Evolutionary conservation across 495 filamentous ascomycete genomes (phyloP), one percentile per base, ranked within the genome.

Genomic region (Hyaloscypha bicolor): DNA sequence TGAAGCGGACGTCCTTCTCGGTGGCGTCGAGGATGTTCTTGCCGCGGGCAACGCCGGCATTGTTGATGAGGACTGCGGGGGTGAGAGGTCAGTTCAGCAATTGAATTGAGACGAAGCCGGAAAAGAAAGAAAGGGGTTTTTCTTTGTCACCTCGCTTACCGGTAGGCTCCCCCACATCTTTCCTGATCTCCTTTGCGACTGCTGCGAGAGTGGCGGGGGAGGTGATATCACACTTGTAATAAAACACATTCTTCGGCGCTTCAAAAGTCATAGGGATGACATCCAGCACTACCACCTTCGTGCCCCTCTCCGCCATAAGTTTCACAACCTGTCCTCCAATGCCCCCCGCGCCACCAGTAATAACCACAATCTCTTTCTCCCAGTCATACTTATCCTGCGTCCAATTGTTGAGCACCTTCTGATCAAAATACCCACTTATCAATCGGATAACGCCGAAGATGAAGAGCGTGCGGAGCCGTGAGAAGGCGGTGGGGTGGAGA

Each of bases 231-330:
- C 86, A 89, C 56, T 86, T 79, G 81, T 85, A 88, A 79, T 81
- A 89, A 71, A 81, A 78, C 16, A 89, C 82, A 48, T 79, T 86
- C 25, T 80, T 75, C 9, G 82, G 79, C 81, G 84, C 80, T 14
- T 80, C 72, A 68, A 81, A 89, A 25, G 80, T 82, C 70, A 89
- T 79, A 2, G 82, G 77, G 64, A 87, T 82, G 61, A 93, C 83
- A 77, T 93, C 90, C n/a, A 93, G 75, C 31, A 92, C 87, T 6
- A 86, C 87, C 19, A 91, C 86, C 70, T 84, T 89, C 66, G 88
- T 81, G 1, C 82, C 82, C 42, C 72, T 73, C 69, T 86, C 82
- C 8, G 84, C 87, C 2, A 93, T 79, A 19, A 88, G 74, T 63
- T 81, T 78, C 6, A 90, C 89, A 8, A 91, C 78, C 11, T 82